Percentiles rank a stretch among this genome's conserved stretches.
phyloP scores from a whole-genome alignment of 257 asterid genomes.

The Petunia secreta region DNA sequence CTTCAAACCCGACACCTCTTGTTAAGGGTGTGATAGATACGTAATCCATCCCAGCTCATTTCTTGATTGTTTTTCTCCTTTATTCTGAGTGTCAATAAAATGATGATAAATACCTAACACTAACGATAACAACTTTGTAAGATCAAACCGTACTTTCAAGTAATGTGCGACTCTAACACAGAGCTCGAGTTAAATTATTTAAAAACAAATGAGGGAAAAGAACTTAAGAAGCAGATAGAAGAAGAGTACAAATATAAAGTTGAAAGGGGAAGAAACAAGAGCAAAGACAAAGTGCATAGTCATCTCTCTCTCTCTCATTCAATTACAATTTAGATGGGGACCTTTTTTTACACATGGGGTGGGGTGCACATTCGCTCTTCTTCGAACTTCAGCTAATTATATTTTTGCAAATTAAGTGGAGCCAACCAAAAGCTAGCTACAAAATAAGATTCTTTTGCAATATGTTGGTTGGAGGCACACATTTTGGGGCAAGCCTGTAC shows the following conservation, averaged over 20 bases:
- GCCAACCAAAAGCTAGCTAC: constrained; percentile 70
- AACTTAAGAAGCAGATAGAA: not conserved
- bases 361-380: constrained; percentile 45
- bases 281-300: constrained; percentile 65
- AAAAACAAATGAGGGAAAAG: constrained; percentile 1
- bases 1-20: too few species aligned
- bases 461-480: constrained; percentile 86
- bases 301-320: not conserved
- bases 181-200: not conserved
- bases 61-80: too few species aligned
- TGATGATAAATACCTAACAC: too few species aligned
- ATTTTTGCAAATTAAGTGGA: constrained; percentile 41
- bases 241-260: constrained; percentile 39
- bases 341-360: constrained; percentile 92
- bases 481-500: constrained; percentile 43
- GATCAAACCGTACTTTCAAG: too few species aligned
- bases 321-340: constrained; percentile 63
- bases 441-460: constrained; percentile 63
- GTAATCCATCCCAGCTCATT: too few species aligned
- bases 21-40: too few species aligned
- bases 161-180: not conserved
- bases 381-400: not conserved
- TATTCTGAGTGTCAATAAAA: too few species aligned
- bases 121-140: too few species aligned
- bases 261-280: constrained; percentile 50